Evolutionary conservation across 2,329 filamentous ascomycete species (phyloP).

Genomic region (Ambrosiella cleistominuta): DNA sequence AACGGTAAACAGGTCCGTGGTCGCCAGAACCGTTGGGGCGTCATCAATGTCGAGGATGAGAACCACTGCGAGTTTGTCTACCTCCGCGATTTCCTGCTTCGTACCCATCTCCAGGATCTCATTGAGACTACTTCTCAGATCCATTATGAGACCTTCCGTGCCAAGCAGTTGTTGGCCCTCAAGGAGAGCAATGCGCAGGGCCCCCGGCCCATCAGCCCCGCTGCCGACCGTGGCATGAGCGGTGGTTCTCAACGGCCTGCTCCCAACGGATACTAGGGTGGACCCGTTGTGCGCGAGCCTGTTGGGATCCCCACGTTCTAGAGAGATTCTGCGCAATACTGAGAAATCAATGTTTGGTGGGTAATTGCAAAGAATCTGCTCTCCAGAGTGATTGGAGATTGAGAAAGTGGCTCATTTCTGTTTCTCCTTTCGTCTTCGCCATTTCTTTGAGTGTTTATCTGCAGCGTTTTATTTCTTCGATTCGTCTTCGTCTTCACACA

Average conservation of each 20-base stretch:
- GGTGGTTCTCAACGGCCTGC: constrained; percentile 92
- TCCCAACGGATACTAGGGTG: constrained; percentile 86
- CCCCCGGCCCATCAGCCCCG: constrained; percentile 76
- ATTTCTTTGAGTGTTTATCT: constrained; percentile 13
- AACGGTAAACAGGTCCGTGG: constrained; percentile 94
- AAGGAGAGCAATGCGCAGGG: constrained; percentile 95
- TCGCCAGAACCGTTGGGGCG: constrained; percentile 96
- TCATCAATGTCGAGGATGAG: constrained; percentile 99
- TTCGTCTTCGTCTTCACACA: constrained; percentile 8
- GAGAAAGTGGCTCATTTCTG: background rate
- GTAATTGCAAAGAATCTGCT: too few species aligned
- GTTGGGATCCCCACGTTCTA: constrained; percentile 6
- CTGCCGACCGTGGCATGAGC: constrained; percentile 90
- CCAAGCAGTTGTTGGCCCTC: constrained; percentile 91
- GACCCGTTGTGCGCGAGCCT: constrained; percentile 10
- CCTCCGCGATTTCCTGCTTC: constrained; percentile 93
- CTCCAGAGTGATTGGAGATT: too few species aligned
- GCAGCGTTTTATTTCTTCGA: constrained; percentile 9
- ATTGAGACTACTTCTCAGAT: constrained; percentile 99
- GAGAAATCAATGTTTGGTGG: background rate
- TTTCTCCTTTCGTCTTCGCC: background rate
- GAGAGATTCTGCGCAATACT: background rate
- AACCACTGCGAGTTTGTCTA: constrained; percentile 99
- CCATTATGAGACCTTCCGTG: constrained; percentile 99
- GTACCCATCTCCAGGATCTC: constrained; percentile 93